Conservation (phyloP, 2,329 filamentous ascomycete species). For the Alternaria hordeiaustralica region DNA sequence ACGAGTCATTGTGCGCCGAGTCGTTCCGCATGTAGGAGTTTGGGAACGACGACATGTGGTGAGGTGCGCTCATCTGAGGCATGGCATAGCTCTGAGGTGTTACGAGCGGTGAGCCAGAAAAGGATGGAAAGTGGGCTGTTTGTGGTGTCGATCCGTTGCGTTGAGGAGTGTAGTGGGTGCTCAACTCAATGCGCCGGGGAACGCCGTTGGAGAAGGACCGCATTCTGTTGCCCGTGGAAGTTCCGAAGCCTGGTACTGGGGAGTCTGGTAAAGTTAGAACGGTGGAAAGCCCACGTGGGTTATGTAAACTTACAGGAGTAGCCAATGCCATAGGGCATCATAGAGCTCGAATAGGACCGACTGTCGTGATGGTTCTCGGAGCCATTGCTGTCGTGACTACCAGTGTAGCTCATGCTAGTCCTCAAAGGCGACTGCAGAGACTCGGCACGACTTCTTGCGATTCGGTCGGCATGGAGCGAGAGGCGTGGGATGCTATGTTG, state of each 20-base stretch:
- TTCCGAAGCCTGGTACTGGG: constrained; percentile 50
- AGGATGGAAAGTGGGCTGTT: constrained; percentile 50
- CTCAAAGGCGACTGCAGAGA: constrained; percentile 53
- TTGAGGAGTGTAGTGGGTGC: constrained; percentile 47
- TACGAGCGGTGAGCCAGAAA: constrained; percentile 49
- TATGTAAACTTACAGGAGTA: constrained; percentile 42
- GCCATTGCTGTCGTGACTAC: constrained; percentile 34
- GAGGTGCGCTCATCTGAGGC: constrained; percentile 49
- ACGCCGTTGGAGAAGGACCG: constrained; percentile 49
- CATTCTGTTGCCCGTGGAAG: constrained; percentile 46
- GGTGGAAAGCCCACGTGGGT: not conserved
- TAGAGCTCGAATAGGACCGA: constrained; percentile 39
- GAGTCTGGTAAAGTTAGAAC: constrained; percentile 39
- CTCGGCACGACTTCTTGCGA: constrained; percentile 51
- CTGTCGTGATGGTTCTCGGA: constrained; percentile 31
- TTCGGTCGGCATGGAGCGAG: constrained; percentile 52
- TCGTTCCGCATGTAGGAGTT: constrained; percentile 49
- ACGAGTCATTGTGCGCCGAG: constrained; percentile 43
- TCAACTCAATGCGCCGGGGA: constrained; percentile 50
- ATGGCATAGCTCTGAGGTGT: constrained; percentile 46
- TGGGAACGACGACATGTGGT: constrained; percentile 48
- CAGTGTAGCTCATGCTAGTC: constrained; percentile 55
- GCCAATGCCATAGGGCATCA: constrained; percentile 50
- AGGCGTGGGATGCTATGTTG: constrained; percentile 52
- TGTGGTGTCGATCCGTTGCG: constrained; percentile 47